Base-by-base conservation (phyloP, 2,329 filamentous ascomycete species). In the Cytospora mali region DNA sequence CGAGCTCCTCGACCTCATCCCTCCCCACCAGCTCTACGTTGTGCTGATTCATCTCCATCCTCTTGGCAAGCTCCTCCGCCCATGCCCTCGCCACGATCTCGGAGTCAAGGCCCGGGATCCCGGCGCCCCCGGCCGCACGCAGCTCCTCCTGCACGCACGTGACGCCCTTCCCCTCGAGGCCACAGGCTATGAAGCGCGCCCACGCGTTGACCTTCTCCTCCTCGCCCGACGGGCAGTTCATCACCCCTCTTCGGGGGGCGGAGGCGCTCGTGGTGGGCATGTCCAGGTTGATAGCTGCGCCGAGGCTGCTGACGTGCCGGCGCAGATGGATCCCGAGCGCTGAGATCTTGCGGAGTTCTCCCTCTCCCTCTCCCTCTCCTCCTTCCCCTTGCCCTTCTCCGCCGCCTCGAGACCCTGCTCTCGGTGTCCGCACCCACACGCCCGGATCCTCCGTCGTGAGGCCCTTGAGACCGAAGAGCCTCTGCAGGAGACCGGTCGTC, bases 251-350 rank as follows among this genome's bases (percentile, higher is more conserved):
- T 25, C 4, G n/a, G 23, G 29, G 3, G 33, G 6, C 49, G 4
- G 11, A 14, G 4, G 57, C 66, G 65, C 58, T 74, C 14, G 63
- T 70, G 25, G 80, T 76, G 1, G 91, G 85, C 61, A 88, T 86
- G 67, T 79, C 77, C n/a, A 92, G 77, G 80, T 96, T 92, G 73
- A 97, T 73, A 2, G 91, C 93, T 35, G 96, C 82, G 7, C 95
- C 95, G 74, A 96, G 90, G 65, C 89, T 91, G 27, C 88, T 93
- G 42, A 98, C 84, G 75, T 96, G 88, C 52, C 94, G 81, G 16
- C 93, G 81, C 66, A 97, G 83, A 77, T 98, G 93, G n/a, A 99
- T 92, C 0, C 95, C 95, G 49, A 98, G 79, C 0, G 93, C 93
- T 0, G 92, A 92, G 68, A 99, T 93, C 80, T 98, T 99, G 69